phyloP scores from a whole-genome alignment of 75 land plant species.

The Adiantum capillusveneris region DNA sequence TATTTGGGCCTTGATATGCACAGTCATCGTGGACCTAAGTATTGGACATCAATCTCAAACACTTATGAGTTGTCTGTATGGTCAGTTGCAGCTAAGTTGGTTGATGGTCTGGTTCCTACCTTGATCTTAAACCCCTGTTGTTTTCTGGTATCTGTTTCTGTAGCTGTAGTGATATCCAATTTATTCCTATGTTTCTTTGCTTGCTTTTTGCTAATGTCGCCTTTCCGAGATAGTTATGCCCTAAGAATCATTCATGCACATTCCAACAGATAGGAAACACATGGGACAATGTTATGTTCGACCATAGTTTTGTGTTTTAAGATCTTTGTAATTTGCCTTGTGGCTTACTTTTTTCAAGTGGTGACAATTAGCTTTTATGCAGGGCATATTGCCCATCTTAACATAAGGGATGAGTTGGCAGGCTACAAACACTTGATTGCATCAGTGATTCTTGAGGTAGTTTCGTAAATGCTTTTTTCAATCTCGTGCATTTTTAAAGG shows the following conservation, averaged over 20 bases:
- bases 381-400: conserved; percentile 97
- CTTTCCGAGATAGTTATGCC: too few relatives aligned
- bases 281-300: too few relatives aligned
- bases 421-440: conserved; percentile 77
- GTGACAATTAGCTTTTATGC: conserved; percentile 13
- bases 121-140: neutral
- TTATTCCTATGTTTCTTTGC: too few relatives aligned
- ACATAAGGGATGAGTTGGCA: conserved; percentile 64
- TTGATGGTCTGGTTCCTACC: neutral
- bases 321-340: too few relatives aligned
- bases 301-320: too few relatives aligned
- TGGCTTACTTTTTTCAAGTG: neutral
- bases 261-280: too few relatives aligned
- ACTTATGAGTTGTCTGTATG: too few relatives aligned
- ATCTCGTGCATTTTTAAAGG: neutral
- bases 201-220: too few relatives aligned
- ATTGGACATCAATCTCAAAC: too few relatives aligned
- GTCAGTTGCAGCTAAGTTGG: neutral
- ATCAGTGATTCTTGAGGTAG: conserved; percentile 87
- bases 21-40: too few relatives aligned
- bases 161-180: neutral
- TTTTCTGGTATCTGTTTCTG: neutral
- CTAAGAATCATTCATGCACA: too few relatives aligned
- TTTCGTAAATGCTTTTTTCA: conserved; percentile 17
- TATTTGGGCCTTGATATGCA: too few relatives aligned